Evolutionary conservation across 768 basidiomycete genomes (phyloP).

Genomic region (Leccinellum rugosiceps): DNA sequence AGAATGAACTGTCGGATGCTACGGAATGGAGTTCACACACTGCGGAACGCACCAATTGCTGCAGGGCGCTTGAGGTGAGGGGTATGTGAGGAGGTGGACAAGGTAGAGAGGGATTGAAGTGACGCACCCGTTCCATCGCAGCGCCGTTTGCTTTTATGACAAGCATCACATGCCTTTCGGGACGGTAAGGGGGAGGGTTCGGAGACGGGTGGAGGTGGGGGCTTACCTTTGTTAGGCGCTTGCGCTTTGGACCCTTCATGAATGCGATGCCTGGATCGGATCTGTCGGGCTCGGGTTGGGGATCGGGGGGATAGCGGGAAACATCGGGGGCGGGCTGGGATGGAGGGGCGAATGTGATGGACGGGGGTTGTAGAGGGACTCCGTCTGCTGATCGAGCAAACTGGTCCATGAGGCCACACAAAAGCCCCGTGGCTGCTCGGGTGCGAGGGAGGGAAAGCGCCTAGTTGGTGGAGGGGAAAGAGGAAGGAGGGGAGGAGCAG

Average conservation of each 20-base stretch:
- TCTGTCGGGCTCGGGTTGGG: slow-evolving; percentile 25
- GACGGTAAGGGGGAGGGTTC: slow-evolving; percentile 4
- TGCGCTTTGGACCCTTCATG: slow-evolving; percentile 51
- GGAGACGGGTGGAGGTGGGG: background rate
- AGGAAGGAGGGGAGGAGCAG: slow-evolving; percentile 8
- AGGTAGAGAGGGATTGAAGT: slow-evolving; percentile 2
- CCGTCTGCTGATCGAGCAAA: slow-evolving; percentile 27
- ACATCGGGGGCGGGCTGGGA: slow-evolving; percentile 19
- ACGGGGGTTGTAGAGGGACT: slow-evolving; percentile 10
- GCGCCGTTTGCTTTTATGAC: slow-evolving; percentile 81
- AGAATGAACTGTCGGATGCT: slow-evolving; percentile 9
- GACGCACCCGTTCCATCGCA: slow-evolving; percentile 76
- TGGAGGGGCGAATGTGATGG: slow-evolving; percentile 25
- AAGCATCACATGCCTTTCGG: slow-evolving; percentile 70
- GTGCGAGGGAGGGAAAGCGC: background rate
- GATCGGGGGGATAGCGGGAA: slow-evolving; percentile 20
- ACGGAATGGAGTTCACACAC: background rate
- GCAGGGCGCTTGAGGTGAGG: slow-evolving; percentile 55
- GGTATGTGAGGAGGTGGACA: slow-evolving; percentile 1
- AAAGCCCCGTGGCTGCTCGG: background rate
- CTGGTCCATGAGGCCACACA: slow-evolving; percentile 35
- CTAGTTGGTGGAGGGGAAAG: slow-evolving; percentile 4
- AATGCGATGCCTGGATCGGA: slow-evolving; percentile 38
- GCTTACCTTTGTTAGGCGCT: slow-evolving; percentile 50
- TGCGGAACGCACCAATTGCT: slow-evolving; percentile 63